A percentile compares a stretch with the other conserved stretches of the same genome.
Evolutionary conservation across 208 protist genomes (phyloP).

Genomic region (Leishmania amazonensis): DNA sequence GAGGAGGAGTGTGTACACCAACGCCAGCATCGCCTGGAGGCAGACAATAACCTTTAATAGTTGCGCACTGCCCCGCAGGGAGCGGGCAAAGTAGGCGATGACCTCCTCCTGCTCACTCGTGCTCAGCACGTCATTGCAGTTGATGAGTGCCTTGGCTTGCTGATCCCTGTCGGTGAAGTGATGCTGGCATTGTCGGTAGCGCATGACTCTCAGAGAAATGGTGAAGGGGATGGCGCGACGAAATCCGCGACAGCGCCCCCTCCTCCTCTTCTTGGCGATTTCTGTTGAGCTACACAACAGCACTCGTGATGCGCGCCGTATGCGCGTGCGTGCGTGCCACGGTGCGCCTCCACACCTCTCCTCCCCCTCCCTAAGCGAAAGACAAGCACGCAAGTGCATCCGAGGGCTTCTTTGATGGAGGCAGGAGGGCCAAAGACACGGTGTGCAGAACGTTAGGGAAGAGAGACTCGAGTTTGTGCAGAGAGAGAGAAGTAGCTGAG

Average conservation of each 20-base stretch:
- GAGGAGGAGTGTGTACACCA: slow-evolving; percentile 59
- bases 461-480: neutral
- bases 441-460: neutral
- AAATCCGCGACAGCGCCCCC: neutral
- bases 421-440: neutral
- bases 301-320: neutral
- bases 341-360: neutral
- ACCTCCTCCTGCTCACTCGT: slow-evolving; percentile 74
- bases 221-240: neutral
- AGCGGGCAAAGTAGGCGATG: slow-evolving; percentile 56
- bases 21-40: slow-evolving; percentile 52
- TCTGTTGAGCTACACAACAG: neutral
- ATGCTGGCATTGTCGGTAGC: slow-evolving; percentile 47
- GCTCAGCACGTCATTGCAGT: slow-evolving; percentile 55
- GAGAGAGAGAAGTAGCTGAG: neutral
- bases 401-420: neutral
- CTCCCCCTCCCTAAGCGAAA: neutral
- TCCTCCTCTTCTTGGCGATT: neutral
- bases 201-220: slow-evolving; percentile 27
- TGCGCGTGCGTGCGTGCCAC: neutral
- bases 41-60: slow-evolving; percentile 51
- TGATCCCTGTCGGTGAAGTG: slow-evolving; percentile 22
- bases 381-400: neutral
- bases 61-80: slow-evolving; percentile 38
- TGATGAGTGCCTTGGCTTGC: slow-evolving; percentile 37